Percentiles rank a stretch among this genome's conserved stretches.
Conservation (phyloP, 176 grass and related monocot species). For the Rhynchospora pubera region DNA sequence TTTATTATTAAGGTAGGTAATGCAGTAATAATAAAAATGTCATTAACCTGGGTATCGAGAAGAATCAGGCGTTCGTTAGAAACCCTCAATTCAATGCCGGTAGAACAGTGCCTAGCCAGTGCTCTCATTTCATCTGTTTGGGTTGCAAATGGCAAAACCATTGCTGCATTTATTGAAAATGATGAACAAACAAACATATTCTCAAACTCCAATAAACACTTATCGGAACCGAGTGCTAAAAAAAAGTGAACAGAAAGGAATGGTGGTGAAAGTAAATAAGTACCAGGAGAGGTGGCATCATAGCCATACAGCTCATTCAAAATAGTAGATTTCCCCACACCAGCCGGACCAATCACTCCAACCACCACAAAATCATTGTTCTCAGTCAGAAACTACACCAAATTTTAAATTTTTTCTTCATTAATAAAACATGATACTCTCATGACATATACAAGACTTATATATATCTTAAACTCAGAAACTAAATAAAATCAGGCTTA, state of each 20-base stretch:
- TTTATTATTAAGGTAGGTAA: not conserved
- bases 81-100: constrained; percentile 83
- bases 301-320: constrained; percentile 88
- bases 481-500: not conserved
- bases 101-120: constrained; percentile 69
- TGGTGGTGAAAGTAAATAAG: no score
- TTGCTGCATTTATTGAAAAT: constrained; percentile 45
- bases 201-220: no score
- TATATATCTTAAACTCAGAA: not conserved
- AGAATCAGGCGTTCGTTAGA: constrained; percentile 92
- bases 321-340: constrained; percentile 83
- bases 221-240: not conserved
- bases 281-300: constrained; percentile 69
- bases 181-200: no score
- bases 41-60: constrained; percentile 72
- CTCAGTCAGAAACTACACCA: constrained; percentile 70
- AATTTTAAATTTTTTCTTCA: not conserved
- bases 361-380: constrained; percentile 95
- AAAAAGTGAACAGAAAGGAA: not conserved
- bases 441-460: not conserved
- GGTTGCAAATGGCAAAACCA: constrained; percentile 82
- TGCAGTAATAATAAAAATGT: constrained; percentile 3
- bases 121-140: constrained; percentile 77
- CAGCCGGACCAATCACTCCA: constrained; percentile 73
- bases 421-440: not conserved